Conservation (phyloP, 108 stramenopile species). For the Cyclotella choctawhatcheeana region DNA sequence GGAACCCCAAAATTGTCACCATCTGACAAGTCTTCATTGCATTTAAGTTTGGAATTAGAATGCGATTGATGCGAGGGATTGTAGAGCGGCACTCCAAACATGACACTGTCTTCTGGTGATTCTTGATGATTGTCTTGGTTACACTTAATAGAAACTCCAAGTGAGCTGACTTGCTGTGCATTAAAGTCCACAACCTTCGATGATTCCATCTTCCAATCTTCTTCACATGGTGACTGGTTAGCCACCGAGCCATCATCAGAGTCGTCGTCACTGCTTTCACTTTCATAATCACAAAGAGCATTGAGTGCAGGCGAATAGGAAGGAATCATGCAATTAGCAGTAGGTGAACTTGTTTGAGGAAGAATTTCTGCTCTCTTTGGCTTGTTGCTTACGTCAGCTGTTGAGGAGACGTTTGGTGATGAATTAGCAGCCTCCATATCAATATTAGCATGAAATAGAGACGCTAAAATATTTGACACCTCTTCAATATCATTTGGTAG, state of each 20-base stretch:
- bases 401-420: background rate
- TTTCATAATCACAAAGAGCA: constrained; percentile 3
- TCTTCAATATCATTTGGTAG: constrained; percentile 23
- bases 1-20: background rate
- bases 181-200: too few species aligned
- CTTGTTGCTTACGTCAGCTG: background rate
- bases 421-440: background rate
- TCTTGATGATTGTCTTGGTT: background rate
- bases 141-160: too few species aligned
- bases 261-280: constrained; percentile 6
- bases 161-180: too few species aligned
- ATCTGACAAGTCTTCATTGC: background rate
- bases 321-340: background rate
- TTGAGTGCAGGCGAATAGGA: background rate
- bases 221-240: background rate
- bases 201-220: too few species aligned
- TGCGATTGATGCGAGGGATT: background rate
- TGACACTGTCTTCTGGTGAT: background rate
- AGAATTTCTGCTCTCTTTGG: background rate
- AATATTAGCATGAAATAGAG: constrained; percentile 9
- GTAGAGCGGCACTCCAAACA: background rate
- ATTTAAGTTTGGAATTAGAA: background rate
- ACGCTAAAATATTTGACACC: constrained; percentile 42
- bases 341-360: too few species aligned
- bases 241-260: too few species aligned